phyloP scores from a whole-genome alignment of 768 basidiomycete genomes.

The Sistotremastrum niveocremeum region DNA sequence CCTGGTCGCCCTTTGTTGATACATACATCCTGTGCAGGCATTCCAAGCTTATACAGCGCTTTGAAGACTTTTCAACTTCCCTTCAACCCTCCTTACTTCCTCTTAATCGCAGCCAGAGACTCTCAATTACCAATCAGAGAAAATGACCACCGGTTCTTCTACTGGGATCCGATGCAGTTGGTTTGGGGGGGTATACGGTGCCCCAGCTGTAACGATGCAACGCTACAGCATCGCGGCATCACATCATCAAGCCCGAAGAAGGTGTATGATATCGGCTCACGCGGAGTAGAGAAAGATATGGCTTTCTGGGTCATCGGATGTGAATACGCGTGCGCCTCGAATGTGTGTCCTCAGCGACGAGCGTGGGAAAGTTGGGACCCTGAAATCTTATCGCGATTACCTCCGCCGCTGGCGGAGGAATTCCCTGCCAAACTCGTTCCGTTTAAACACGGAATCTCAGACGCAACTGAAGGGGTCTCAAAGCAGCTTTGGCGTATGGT shows the following conservation, averaged over 20 bases:
- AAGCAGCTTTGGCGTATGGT: slow-evolving; percentile 64
- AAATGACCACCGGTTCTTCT: slow-evolving; percentile 60
- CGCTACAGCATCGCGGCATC: slow-evolving; percentile 53
- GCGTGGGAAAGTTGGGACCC: slow-evolving; percentile 61
- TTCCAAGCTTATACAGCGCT: slow-evolving; percentile 62
- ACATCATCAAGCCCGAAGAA: slow-evolving; percentile 66
- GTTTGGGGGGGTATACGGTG: slow-evolving; percentile 75
- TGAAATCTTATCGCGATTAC: slow-evolving; percentile 57
- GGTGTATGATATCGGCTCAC: slow-evolving; percentile 54
- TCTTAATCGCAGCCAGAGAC: slow-evolving; percentile 46
- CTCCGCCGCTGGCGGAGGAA: slow-evolving; percentile 54
- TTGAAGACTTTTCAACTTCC: slow-evolving; percentile 80
- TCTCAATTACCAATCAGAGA: background rate
- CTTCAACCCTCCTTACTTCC: slow-evolving; percentile 63
- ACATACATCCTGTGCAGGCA: slow-evolving; percentile 8
- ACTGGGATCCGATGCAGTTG: slow-evolving; percentile 76
- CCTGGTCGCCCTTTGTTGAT: no score
- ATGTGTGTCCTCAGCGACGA: slow-evolving; percentile 44
- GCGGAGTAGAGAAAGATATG: slow-evolving; percentile 13
- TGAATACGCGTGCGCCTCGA: slow-evolving; percentile 54
- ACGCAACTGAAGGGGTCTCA: slow-evolving; percentile 53
- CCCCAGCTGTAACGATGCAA: slow-evolving; percentile 39
- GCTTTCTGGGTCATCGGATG: slow-evolving; percentile 82
- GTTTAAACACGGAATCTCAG: slow-evolving; percentile 30
- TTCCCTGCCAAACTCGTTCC: slow-evolving; percentile 49